These are phyloP conservation scores for Auxenochlorella pyrenoidosa DNA, from an alignment of 139 green algal species.

Conservation along the genomic window DNA sequence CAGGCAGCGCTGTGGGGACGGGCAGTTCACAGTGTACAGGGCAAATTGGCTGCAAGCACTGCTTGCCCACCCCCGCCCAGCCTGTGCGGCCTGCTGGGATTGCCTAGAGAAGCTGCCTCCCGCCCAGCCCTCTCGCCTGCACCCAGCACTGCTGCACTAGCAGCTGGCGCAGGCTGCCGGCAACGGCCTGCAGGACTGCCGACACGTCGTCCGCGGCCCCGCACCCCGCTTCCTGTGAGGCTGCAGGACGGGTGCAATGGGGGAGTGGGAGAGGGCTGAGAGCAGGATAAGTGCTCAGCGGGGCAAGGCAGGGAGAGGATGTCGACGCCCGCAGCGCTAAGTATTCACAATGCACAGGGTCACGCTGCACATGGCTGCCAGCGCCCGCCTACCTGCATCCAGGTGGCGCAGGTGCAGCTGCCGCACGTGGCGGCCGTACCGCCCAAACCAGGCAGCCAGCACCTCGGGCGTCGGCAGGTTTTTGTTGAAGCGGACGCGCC, in stretches of 20 bases:
- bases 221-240: slow-evolving; percentile 3
- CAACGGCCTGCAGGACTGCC: background rate
- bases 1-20: too few relatives aligned
- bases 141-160: background rate
- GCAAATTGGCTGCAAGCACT: too few relatives aligned
- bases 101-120: background rate
- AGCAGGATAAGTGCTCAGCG: background rate
- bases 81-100: too few relatives aligned
- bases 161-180: background rate
- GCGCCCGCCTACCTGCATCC: slow-evolving; percentile 8
- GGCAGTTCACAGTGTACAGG: too few relatives aligned
- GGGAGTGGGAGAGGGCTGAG: background rate
- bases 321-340: too few relatives aligned
- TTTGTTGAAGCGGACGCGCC: slow-evolving; percentile 21
- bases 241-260: background rate
- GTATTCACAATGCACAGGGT: too few relatives aligned
- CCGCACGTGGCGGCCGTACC: slow-evolving; percentile 2
- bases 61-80: too few relatives aligned
- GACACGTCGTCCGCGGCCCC: background rate
- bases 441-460: slow-evolving; percentile 4
- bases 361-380: too few relatives aligned
- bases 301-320: background rate
- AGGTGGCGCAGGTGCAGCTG: slow-evolving; percentile 11
- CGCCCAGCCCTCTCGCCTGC: background rate
- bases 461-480: slow-evolving; percentile 8